A percentile compares a stretch with the other conserved stretches of the same genome.
These are phyloP conservation scores for Croton laevigatus DNA, from an alignment of 441 rosid genomes.

Conservation along the genomic window DNA sequence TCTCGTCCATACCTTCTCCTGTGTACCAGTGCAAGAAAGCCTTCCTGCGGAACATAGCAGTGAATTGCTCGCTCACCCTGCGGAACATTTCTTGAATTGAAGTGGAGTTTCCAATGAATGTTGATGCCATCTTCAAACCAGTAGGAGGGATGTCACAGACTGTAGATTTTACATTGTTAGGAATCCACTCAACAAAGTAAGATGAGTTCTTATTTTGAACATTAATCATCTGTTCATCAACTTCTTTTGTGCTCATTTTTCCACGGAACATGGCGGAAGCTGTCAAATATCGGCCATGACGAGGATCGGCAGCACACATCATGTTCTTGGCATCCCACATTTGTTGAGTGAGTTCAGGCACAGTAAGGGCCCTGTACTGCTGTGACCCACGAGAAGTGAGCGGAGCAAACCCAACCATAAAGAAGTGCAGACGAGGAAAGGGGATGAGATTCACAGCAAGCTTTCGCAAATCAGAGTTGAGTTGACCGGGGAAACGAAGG, in stretches of 20 bases:
- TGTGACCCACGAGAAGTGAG: conserved; percentile 57
- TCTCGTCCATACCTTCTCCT: conserved; percentile 58
- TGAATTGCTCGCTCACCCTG: conserved; percentile 55
- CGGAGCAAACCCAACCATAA: conserved; percentile 63
- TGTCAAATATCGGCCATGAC: conserved; percentile 53
- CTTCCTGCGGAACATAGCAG: conserved; percentile 60
- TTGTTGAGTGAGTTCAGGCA: conserved; percentile 59
- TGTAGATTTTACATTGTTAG: conserved; percentile 50
- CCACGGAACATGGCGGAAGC: conserved; percentile 60
- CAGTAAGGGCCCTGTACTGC: conserved; percentile 59
- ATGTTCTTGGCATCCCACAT: conserved; percentile 65
- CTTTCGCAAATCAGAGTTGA: conserved; percentile 53
- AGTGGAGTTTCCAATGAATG: conserved; percentile 51
- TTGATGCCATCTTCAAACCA: conserved; percentile 52
- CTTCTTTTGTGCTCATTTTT: conserved; percentile 59
- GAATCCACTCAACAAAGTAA: conserved; percentile 57
- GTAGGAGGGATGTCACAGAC: conserved; percentile 57
- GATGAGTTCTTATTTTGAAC: conserved; percentile 58
- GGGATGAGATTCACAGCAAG: conserved; percentile 60
- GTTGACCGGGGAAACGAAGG: conserved; percentile 60
- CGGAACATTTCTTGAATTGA: conserved; percentile 57
- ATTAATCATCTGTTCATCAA: conserved; percentile 53
- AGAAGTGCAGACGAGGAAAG: conserved; percentile 57
- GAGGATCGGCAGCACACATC: conserved; percentile 65
- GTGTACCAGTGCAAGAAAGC: conserved; percentile 65